Evolutionary conservation across 176 grass and related monocot species (phyloP).

Genomic region (Oryza meridionalis): DNA sequence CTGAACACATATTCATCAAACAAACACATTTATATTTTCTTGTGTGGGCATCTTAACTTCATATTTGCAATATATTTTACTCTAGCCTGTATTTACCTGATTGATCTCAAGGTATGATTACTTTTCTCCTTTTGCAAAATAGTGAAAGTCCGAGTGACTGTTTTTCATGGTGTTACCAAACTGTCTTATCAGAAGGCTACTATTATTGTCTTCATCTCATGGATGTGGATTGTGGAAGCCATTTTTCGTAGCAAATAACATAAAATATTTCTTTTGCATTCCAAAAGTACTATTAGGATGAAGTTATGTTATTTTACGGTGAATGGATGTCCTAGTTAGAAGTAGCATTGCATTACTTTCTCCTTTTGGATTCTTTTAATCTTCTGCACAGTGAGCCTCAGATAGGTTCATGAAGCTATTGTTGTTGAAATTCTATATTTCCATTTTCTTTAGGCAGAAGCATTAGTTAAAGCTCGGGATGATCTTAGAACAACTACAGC

Average conservation of each 20-base stretch:
- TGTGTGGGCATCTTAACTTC: slow-evolving; percentile 11
- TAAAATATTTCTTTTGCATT: neutral
- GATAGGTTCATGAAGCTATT: neutral
- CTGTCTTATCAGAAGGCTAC: neutral
- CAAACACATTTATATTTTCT: slow-evolving; percentile 5
- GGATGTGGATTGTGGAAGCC: neutral
- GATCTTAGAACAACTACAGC: slow-evolving; percentile 71
- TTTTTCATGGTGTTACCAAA: slow-evolving; percentile 5
- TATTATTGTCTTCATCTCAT: neutral
- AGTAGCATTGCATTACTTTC: neutral
- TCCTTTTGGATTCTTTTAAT: neutral
- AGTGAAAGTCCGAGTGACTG: neutral
- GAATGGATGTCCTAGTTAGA: neutral
- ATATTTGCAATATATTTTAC: slow-evolving; percentile 6
- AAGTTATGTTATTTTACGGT: neutral
- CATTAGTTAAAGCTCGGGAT: slow-evolving; percentile 78
- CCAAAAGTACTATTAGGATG: neutral
- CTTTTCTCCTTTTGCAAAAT: neutral
- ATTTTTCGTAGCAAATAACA: neutral
- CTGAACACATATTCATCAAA: neutral
- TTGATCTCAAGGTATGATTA: neutral
- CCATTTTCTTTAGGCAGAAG: slow-evolving; percentile 67
- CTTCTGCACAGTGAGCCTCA: neutral
- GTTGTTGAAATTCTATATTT: slow-evolving; percentile 10
- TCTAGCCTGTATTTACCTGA: neutral